Percentiles rank a stretch among this genome's conserved stretches.
Conservation (phyloP, 2,329 filamentous ascomycete species). For the Trichophyton equinum region DNA sequence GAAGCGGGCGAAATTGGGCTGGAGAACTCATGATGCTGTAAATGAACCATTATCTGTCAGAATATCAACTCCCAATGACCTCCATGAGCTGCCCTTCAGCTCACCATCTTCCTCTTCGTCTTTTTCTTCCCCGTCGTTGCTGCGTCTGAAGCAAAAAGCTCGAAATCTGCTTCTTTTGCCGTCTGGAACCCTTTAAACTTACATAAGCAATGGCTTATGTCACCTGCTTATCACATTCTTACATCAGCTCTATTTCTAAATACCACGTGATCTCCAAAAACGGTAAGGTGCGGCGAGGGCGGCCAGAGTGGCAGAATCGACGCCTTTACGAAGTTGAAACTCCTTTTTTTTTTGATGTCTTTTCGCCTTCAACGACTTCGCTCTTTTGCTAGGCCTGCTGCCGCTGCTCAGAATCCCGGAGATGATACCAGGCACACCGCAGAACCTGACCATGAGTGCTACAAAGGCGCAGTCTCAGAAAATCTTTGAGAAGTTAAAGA, state of each 20-base stretch:
- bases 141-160: not conserved
- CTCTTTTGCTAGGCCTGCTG: not conserved
- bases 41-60: not conserved
- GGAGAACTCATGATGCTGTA: not conserved
- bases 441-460: conserved; percentile 46
- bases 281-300: not conserved
- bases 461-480: conserved; percentile 91
- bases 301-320: conserved; percentile 4
- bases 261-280: not conserved
- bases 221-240: not conserved
- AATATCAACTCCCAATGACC: too few species aligned
- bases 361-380: not conserved
- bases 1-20: not conserved
- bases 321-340: not conserved
- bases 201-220: not conserved
- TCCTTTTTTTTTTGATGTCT: not conserved
- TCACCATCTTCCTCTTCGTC: not conserved
- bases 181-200: not conserved
- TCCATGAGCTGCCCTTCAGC: not conserved
- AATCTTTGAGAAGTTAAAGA: conserved; percentile 95
- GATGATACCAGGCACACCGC: not conserved
- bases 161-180: not conserved
- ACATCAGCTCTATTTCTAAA: not conserved
- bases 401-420: not conserved
- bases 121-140: not conserved